Evolutionary conservation across 371 early-diverging fungal genomes (phyloP).

Genomic region (Haplosporangium sp.): DNA sequence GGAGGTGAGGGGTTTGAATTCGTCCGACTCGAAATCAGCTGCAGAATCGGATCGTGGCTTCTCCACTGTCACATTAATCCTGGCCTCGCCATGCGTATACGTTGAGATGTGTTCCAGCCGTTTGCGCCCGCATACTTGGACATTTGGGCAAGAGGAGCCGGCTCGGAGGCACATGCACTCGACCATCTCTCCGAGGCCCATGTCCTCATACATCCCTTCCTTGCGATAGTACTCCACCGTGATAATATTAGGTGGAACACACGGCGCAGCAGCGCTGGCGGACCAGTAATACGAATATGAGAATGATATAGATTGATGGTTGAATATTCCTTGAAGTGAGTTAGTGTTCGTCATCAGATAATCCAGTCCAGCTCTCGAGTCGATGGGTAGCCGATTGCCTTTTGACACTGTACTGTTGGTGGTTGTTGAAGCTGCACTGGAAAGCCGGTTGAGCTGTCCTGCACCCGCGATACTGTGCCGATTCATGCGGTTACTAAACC

Average conservation of each 20-base stretch:
- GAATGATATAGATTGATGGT: conserved; percentile 69
- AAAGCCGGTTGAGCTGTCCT: conserved; percentile 8
- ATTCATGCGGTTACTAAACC: conserved; percentile 39
- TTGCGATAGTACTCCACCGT: conserved; percentile 67
- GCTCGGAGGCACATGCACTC: conserved; percentile 60
- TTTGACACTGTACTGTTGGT: conserved; percentile 7
- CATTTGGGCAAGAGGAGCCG: conserved; percentile 47
- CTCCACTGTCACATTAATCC: conserved; percentile 60
- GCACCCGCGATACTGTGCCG: conserved; percentile 12
- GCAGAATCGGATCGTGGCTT: conserved; percentile 24
- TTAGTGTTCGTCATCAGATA: conserved; percentile 69
- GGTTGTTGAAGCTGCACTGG: conserved; percentile 6
- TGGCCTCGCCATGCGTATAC: conserved; percentile 66
- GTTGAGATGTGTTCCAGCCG: conserved; percentile 64
- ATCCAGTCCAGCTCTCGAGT: conserved; percentile 67
- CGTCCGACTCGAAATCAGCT: conserved; percentile 36
- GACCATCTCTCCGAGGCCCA: conserved; percentile 66
- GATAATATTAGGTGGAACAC: conserved; percentile 64
- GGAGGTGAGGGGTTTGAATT: conserved; percentile 31
- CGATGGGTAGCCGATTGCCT: conserved; percentile 51
- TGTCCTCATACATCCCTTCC: conserved; percentile 57
- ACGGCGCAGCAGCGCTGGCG: conserved; percentile 65
- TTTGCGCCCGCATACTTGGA: conserved; percentile 58
- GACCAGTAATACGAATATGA: conserved; percentile 64
- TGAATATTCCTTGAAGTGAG: conserved; percentile 62